Base-by-base conservation (phyloP, 2,329 filamentous ascomycete genomes). In the Trichoderma lentiforme region DNA sequence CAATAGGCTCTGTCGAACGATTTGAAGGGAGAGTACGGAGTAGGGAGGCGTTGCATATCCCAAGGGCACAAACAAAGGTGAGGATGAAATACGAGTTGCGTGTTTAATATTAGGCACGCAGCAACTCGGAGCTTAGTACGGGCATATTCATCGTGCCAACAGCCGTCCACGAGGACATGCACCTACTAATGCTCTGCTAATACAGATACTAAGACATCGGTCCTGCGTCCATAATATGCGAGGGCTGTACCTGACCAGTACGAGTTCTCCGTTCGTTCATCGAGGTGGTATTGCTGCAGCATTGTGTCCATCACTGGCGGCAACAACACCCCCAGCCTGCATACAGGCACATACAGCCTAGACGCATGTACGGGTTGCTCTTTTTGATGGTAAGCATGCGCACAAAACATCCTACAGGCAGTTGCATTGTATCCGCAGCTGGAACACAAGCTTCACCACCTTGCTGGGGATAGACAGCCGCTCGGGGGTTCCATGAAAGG, bases 401-500 rank as follows among this genome's bases (percentile, higher is more conserved):
- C n/a, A 51, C n/a, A 47, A 47, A 18, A 47, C 39, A 47, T 51
- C n/a, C 8, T 51, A 51, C 43, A 51, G n/a, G 43, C 43, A 51
- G 9, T 21, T 21, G 43, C 43, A 51, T 51, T 51, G n/a, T 51
- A n/a, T 32, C 62, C 47, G 62, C 62, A 51, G 62, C 28, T 30
- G 24, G 28, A 61, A 18, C 26, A 28, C n/a, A 15, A 15, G 30
- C 32, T 32, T 53, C 57, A 24, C 11, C 30, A n/a, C 67, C 66
- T 36, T 70, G 57, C 32, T 43, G n/a, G n/a, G 56, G 36, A 61
- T 51, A 26, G 34, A 34, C 65, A 51, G 65, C 39, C 36, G 34
- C 30, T 68, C 53, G 57, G 65, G 64, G 53, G 65, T 21, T 69
- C 66, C 66, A 34, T 62, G 67, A 70, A 70, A 70, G 67, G 67